A percentile compares a stretch with the other conserved stretches of the same genome.
These are phyloP conservation scores for Biscutella laevigata DNA, from an alignment of 441 rosid genomes.

Conservation along the genomic window DNA sequence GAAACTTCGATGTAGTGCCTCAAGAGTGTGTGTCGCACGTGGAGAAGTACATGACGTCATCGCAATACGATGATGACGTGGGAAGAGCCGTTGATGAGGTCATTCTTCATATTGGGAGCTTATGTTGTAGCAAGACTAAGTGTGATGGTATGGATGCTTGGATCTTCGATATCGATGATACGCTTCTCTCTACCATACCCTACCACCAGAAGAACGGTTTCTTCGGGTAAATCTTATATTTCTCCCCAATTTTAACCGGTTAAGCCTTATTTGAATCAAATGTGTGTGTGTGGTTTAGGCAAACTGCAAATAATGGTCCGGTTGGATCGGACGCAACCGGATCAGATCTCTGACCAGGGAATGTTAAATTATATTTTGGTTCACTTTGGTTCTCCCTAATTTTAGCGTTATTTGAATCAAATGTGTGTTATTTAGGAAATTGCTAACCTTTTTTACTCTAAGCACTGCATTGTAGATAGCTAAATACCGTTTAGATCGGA, in stretches of 20 bases:
- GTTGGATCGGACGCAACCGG: background rate
- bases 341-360: background rate
- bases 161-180: conserved; percentile 59
- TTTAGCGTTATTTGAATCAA: no score
- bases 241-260: background rate
- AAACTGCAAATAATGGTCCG: no score
- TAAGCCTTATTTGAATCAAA: background rate
- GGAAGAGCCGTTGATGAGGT: conserved; percentile 40
- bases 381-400: no score
- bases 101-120: conserved; percentile 28
- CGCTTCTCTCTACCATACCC: conserved; percentile 53
- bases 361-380: background rate
- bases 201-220: conserved; percentile 47
- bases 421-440: no score
- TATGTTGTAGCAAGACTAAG: conserved; percentile 21
- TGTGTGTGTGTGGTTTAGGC: no score
- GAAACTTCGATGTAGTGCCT: conserved; percentile 49
- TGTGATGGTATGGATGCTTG: conserved; percentile 53
- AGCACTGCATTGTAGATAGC: no score
- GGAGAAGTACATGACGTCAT: conserved; percentile 45
- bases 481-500: no score
- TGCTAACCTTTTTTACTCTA: no score
- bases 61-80: conserved; percentile 47
- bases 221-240: conserved; percentile 37
- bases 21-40: conserved; percentile 44